Evolutionary conservation across 2,329 filamentous ascomycete species (phyloP), one percentile per base, ranked within the genome.

Genomic region (Pseudocercospora vitis): DNA sequence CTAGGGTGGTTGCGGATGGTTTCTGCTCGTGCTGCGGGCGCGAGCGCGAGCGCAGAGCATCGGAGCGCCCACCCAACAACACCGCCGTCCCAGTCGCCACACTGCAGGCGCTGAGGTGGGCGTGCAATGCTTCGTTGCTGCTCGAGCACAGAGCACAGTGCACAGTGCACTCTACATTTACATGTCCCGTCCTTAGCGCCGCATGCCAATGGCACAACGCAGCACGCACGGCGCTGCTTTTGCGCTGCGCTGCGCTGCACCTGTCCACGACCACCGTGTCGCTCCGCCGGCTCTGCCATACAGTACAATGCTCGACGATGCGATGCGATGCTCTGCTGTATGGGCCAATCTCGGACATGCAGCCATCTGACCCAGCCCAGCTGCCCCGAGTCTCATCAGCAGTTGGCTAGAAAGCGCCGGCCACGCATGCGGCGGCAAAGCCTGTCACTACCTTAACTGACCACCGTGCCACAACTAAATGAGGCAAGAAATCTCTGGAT

Each of bases 311-410:
- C n/a, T n/a, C n/a, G n/a, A n/a, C n/a, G n/a, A n/a, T n/a, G n/a
- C n/a, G n/a, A n/a, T n/a, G n/a, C n/a, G n/a, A n/a, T n/a, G n/a
- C n/a, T n/a, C n/a, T n/a, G n/a, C n/a, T n/a, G 16, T 33, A 52
- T 57, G 57, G 57, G 55, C 52, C 57, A 60, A 53, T 57, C 54
- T 57, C 57, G 57, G 44, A 33, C 26, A 50, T 50, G 48, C 16
- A 33, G 47, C 31, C 23, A 42, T 42, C 21, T 21, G 24, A n/a
- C 33, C 29, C 37, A 4, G 28, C 26, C 19, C 24, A 40, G 49
- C 44, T 58, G 56, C 50, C 50, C 53, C 52, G 49, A 55, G 47
- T 52, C 52, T 53, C 52, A n/a, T 35, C n/a, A 42, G 37, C 37
- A 42, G 24, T 23, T 9, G 42, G 56, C 45, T 53, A 55, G 55